phyloP scores from a whole-genome alignment of 1,139 yeast genomes.

The Wickerhamiella pararugosa region DNA sequence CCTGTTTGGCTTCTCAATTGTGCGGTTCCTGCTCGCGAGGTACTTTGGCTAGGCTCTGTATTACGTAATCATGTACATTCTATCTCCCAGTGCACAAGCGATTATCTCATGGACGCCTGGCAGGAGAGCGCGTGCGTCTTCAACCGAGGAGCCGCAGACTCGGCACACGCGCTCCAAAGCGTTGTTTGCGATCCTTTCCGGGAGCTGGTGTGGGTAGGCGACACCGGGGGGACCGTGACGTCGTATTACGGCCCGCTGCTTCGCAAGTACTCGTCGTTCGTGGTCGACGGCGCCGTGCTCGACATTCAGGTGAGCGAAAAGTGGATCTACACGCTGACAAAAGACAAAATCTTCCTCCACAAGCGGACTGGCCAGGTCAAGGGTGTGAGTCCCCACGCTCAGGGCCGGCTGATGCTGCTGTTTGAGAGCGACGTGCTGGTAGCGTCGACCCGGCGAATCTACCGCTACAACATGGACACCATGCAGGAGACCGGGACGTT shows the following conservation, averaged over 20 bases:
- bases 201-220: conserved; percentile 83
- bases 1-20: conserved; percentile 54
- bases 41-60: conserved; percentile 32
- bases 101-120: conserved; percentile 7
- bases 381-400: conserved; percentile 17
- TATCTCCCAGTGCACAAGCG: background rate
- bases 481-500: conserved; percentile 33
- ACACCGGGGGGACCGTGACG: conserved; percentile 35
- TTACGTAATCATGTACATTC: conserved; percentile 2
- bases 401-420: conserved; percentile 22
- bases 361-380: conserved; percentile 25
- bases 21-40: conserved; percentile 48
- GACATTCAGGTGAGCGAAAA: conserved; percentile 24
- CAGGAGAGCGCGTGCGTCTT: conserved; percentile 7
- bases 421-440: conserved; percentile 27
- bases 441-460: conserved; percentile 34
- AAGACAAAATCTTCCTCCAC: conserved; percentile 22
- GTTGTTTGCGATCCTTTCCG: conserved; percentile 51
- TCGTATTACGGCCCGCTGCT: conserved; percentile 32
- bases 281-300: conserved; percentile 19
- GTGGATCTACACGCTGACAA: conserved; percentile 23
- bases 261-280: conserved; percentile 30
- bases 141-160: background rate
- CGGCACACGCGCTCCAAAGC: conserved; percentile 3
- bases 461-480: conserved; percentile 45